Evolutionary conservation across 169 alveolate genomes (phyloP).

Genomic region (Eimeria maxima): DNA sequence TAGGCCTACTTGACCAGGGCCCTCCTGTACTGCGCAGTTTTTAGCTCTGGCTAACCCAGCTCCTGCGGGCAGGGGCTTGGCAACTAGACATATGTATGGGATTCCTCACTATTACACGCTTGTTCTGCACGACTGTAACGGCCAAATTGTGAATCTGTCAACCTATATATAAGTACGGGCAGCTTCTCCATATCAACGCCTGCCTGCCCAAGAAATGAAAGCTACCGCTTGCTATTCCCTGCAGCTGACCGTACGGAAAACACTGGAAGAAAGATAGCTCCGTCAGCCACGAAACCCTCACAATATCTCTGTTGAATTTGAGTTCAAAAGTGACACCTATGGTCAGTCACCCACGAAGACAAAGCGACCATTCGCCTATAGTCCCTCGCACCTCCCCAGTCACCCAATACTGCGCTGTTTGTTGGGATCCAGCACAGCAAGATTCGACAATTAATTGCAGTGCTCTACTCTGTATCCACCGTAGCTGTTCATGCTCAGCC

Average conservation of each 20-base stretch:
- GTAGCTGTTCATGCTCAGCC: not conserved
- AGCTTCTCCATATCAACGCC: too few relatives aligned
- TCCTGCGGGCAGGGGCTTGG: too few relatives aligned
- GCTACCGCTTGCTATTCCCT: not conserved
- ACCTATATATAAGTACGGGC: not conserved
- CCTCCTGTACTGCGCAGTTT: too few relatives aligned
- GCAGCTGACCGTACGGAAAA: not conserved
- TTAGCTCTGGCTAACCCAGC: too few relatives aligned
- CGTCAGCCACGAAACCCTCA: not conserved
- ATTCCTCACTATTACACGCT: not conserved
- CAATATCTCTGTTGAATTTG: not conserved
- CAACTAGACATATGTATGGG: too few relatives aligned
- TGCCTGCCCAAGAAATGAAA: not conserved
- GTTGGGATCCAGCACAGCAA: not conserved
- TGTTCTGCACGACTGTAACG: not conserved
- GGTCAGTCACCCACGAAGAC: too few relatives aligned
- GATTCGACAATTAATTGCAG: not conserved
- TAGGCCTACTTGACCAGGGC: too few relatives aligned
- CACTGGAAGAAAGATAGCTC: not conserved
- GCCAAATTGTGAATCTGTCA: not conserved
- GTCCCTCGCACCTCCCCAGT: not conserved
- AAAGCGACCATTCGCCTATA: too few relatives aligned
- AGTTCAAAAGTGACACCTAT: not conserved
- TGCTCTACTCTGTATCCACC: not conserved
- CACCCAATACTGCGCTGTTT: not conserved